Evolutionary conservation across 148 eudicot species (phyloP), one percentile per base, ranked within the genome.

Genomic region (Oxyria digyna): DNA sequence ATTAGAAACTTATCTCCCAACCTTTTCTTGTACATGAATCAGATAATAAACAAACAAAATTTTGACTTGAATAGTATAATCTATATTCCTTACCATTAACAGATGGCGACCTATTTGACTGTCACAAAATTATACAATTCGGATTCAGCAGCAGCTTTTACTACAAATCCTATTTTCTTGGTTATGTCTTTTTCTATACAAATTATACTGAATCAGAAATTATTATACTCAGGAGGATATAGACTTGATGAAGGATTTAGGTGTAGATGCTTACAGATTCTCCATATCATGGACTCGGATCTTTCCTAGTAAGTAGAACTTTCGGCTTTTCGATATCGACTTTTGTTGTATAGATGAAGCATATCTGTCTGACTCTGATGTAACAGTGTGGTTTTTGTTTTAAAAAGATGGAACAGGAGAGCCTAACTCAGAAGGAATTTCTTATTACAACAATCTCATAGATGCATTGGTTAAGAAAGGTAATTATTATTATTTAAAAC

Each of bases 181-280:
- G n/a, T n/a, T n/a, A n/a, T n/a, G n/a, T n/a, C n/a, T n/a, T n/a
- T n/a, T n/a, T 2, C 5, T 5, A 38, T 38, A 38, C 6, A 7
- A 2, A 4, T 38, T 8, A 38, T 38, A 38, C 41, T 50, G 23
- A 50, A 50, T 1, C 12, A 50, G 13, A 1, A 18, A 20, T 20
- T 26, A 0, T 21, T 50, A 7, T 27, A 11, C 35, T 57, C 86
- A 94, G 98, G 77, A 74, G 57, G 98, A 94, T 62, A 85, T 94
- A 75, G 81, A 86, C 69, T 76, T 94, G 83, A 94, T 94, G 98
- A 86, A 87, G 84, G 85, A 88, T 73, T 21, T 94, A 79, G 99
- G 99, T 69, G 78, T 90, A 92, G 97, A 91, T 82, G 91, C 99
- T 74, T 94, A 94, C 76, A 85, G 97, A 84, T 94, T 94, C 77